Evolutionary conservation across 257 asterid species (phyloP).

Genomic region (Asclepias syriaca): DNA sequence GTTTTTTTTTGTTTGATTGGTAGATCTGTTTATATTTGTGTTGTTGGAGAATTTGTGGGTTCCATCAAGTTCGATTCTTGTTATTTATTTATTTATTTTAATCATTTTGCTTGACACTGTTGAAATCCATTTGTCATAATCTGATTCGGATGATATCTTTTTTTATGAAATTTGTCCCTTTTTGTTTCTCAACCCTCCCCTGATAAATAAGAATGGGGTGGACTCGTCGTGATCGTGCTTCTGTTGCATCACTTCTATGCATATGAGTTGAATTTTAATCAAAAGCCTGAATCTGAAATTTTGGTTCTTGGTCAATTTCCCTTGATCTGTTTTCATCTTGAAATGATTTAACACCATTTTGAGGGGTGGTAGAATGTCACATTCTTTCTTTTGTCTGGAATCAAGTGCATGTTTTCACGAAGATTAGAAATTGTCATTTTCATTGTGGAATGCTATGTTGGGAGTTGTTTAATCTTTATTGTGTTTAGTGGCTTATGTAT

Average conservation of each 20-base stretch:
- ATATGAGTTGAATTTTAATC: background rate
- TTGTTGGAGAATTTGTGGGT: background rate
- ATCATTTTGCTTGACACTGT: background rate
- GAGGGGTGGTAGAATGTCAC: background rate
- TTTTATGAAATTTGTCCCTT: background rate
- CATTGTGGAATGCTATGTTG: background rate
- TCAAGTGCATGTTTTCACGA: background rate
- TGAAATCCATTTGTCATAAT: background rate
- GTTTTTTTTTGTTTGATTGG: background rate
- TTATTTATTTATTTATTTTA: background rate
- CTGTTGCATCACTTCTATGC: no score
- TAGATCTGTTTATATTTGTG: constrained; percentile 7
- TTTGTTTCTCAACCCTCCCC: no score
- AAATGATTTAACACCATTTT: background rate
- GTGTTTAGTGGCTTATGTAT: background rate
- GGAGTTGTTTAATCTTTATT: constrained; percentile 1
- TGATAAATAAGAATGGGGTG: background rate
- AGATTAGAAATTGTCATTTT: background rate
- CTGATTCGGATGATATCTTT: background rate
- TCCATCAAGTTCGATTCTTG: background rate
- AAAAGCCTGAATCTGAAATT: no score
- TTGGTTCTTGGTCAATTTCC: background rate
- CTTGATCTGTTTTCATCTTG: background rate
- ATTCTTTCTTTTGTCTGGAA: background rate
- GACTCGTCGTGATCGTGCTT: background rate